Base-by-base conservation (phyloP, 495 filamentous ascomycete genomes). In the Aspergillus taichungensis region DNA sequence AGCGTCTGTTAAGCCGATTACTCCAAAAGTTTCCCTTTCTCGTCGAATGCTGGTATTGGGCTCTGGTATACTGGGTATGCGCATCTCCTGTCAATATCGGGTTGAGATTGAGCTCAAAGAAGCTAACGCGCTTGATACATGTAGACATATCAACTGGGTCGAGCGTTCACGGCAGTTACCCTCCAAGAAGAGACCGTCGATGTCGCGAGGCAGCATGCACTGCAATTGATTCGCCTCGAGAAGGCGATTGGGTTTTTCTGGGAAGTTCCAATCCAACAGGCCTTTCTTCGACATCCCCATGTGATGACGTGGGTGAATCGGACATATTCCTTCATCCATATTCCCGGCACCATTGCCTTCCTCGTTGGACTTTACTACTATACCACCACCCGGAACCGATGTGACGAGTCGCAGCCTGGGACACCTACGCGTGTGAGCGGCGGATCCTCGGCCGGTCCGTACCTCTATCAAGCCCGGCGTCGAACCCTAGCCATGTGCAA, bases 41-140 rank as follows among this genome's bases (percentile, higher is more conserved):
- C 27, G 77, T 83, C 14, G 86, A 91, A 61, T 82, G 82, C 53
- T 88, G 83, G 72, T 90, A 91, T 52, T 90, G 86, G 86, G 79
- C 78, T 5, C 58, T 82, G 57, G 75, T 80, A 35, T 82, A 81
- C 53, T 81, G 75, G 74, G 78, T 80, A 64, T 45, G 60, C 33
- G 32, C 3, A 14, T 29, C 29, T 6, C 1, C 18, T 2, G 18
- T 24, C 4, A 4, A 4, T 24, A 4, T 4, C 4, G 18, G 18
- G 18, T 24, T 24, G 18, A 1, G 18, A 24, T 4, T 24, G 4
- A 4, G 18, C 18, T 24, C 11, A 3, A 34, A 18, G 43, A 27
- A 12, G 18, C 45, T 49, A 46, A 51, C 37, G 13, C 29, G 5
- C 6, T 18, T 8, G 13, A 14, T 43, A 42, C 37, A 24, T 24